Evolutionary conservation across 257 asterid genomes (phyloP), one percentile per base, ranked within the genome.

Genomic region (Forsythia suspensa): DNA sequence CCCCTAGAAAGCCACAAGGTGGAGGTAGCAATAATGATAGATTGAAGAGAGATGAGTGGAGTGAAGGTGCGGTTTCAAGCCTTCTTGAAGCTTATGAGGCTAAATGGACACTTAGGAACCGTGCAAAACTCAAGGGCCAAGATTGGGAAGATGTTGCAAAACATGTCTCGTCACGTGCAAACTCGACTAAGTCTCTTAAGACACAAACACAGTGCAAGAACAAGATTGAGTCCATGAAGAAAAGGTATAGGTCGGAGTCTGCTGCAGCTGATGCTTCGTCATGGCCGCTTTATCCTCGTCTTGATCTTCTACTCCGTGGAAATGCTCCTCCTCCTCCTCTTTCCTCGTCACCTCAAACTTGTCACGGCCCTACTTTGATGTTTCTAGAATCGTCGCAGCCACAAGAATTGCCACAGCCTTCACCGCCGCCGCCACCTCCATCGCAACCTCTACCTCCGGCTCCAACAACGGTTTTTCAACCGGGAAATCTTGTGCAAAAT

Each of bases 221-320:
- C 85, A 93, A 93, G 87, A 93, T 93, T 52, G 97, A 93, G 88
- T 93, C 97, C 5, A 93, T 93, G 97, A 93, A 93, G 97, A 93
- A n/a, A 81, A 78, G 97, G 88, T 93, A 93, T 78, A 85, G 97
- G 74, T 93, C 97, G 12, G 97, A 93, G 81, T 89, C 97, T 15
- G 91, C 92, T 12, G 86, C 86, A 1, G 80, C 92, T 3, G 96
- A 87, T 39, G 81, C 86, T 34, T 87, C 96, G 4, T 82, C 97
- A 8, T 93, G 97, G 97, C 97, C 97, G 29, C 92, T 93, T 4
- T 93, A 87, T 78, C 69, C 89, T 13, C 88, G 97, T 18, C 95
- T 93, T 15, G 95, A 93, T 85, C 92, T 79, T 41, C 85, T 93
- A n/a, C 88, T 93, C 21, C 95, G 97, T 7, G 97, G 97, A 40